These are phyloP conservation scores for Aspergillus panamensis DNA, from an alignment of 495 filamentous ascomycete species.

Conservation along the genomic window DNA sequence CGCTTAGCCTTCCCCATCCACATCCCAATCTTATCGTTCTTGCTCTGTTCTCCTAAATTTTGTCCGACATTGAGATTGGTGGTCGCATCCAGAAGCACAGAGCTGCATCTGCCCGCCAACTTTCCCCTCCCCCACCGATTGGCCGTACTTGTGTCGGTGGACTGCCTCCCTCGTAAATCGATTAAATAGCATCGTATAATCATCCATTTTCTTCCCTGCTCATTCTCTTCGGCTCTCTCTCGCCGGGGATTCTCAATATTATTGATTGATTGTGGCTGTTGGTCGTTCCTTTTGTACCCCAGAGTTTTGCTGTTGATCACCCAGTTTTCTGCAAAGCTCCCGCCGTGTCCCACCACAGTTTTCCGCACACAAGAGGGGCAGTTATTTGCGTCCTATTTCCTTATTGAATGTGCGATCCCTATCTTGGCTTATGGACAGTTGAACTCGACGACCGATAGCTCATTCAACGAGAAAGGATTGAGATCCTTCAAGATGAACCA, in stretches of 20 bases:
- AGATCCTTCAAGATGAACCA: constrained; percentile 18
- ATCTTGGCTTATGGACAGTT: not conserved
- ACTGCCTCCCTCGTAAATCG: not conserved
- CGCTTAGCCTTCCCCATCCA: not conserved
- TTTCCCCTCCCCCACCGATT: constrained; percentile 5
- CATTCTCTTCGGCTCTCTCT: not conserved
- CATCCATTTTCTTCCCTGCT: not conserved
- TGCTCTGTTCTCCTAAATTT: constrained; percentile 1
- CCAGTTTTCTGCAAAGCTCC: not conserved
- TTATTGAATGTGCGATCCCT: not conserved
- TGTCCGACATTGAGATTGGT: constrained; percentile 14
- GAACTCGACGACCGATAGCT: not conserved
- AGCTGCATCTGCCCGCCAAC: constrained; percentile 14
- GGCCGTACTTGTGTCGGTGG: not conserved
- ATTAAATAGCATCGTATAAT: constrained; percentile 7
- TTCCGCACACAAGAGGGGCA: not conserved
- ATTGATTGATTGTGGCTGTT: not conserved
- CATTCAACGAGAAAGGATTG: not conserved
- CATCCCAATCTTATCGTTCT: not conserved
- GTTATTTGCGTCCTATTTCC: not conserved
- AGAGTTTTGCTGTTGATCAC: not conserved
- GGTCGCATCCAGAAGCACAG: constrained; percentile 10
- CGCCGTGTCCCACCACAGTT: not conserved
- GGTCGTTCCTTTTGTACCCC: not conserved
- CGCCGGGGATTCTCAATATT: not conserved